A percentile compares a stretch with the other conserved stretches of the same genome.
These are phyloP conservation scores for Fusarium sublunatum DNA, from an alignment of 2,329 filamentous ascomycete genomes.

Conservation along the genomic window DNA sequence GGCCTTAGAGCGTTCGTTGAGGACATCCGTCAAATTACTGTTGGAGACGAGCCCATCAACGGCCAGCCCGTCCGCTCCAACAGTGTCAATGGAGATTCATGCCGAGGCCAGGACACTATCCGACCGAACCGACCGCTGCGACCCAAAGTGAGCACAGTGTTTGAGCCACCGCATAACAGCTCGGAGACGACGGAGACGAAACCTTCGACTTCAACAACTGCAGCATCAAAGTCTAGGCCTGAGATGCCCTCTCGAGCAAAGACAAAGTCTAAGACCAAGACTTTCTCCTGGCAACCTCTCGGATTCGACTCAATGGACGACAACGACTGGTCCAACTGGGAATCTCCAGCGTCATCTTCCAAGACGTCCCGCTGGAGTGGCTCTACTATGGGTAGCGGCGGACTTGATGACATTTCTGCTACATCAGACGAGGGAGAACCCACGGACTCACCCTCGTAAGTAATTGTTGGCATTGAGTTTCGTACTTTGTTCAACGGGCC, in stretches of 20 bases:
- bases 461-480: constrained; percentile 24
- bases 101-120: constrained; percentile 59
- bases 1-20: constrained; percentile 96
- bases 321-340: constrained; percentile 74
- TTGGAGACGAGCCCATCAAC: constrained; percentile 88
- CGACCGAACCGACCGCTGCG: constrained; percentile 56
- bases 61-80: constrained; percentile 53
- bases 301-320: constrained; percentile 68
- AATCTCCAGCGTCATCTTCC: constrained; percentile 60
- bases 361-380: constrained; percentile 73
- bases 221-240: constrained; percentile 49
- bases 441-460: constrained; percentile 62
- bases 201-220: constrained; percentile 45
- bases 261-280: constrained; percentile 61
- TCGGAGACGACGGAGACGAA: constrained; percentile 27
- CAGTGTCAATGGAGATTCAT: constrained; percentile 33
- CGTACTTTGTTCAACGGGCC: background rate
- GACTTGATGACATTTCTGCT: constrained; percentile 57
- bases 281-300: constrained; percentile 70
- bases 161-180: constrained; percentile 51
- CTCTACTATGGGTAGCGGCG: constrained; percentile 62
- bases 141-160: constrained; percentile 57
- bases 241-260: constrained; percentile 46
- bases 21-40: constrained; percentile 92
- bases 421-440: constrained; percentile 63